phyloP scores from a whole-genome alignment of 1,284 basidiomycete genomes.

The Apiotrichum gracile region DNA sequence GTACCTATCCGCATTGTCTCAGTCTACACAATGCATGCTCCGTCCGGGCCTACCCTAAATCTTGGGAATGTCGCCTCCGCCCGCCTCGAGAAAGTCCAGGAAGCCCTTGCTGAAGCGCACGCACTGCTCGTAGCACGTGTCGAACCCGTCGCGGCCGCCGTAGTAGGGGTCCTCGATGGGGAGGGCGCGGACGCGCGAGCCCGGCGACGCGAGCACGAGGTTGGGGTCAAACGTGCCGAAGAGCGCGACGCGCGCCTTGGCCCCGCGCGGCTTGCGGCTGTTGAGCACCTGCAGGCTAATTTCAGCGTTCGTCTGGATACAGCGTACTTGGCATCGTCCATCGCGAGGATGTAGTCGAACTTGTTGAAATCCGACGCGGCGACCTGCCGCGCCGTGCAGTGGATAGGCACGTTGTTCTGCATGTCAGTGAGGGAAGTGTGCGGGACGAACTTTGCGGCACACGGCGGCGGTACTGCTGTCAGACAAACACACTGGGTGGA shows the following conservation, averaged over 20 bases:
- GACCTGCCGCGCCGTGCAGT: conserved; percentile 46
- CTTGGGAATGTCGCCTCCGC: conserved; percentile 17
- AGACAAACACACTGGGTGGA: neutral
- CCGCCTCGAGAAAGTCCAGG: conserved; percentile 37
- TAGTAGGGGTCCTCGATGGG: conserved; percentile 48
- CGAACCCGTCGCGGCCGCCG: conserved; percentile 47
- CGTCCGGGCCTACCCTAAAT: no score
- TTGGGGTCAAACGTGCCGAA: conserved; percentile 39
- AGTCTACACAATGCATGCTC: neutral
- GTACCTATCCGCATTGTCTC: no score
- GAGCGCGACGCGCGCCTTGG: conserved; percentile 28
- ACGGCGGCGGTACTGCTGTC: conserved; percentile 44
- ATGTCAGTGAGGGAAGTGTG: neutral
- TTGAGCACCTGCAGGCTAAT: conserved; percentile 45
- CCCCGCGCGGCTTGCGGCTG: conserved; percentile 31
- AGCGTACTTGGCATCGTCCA: conserved; percentile 44
- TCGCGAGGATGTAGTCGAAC: conserved; percentile 51
- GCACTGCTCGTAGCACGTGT: conserved; percentile 48
- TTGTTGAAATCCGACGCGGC: conserved; percentile 36
- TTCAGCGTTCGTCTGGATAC: conserved; percentile 3
- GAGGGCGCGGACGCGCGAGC: conserved; percentile 12
- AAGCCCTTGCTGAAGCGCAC: conserved; percentile 41
- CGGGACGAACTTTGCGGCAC: conserved; percentile 35
- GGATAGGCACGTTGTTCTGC: conserved; percentile 38
- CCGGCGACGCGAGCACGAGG: conserved; percentile 19